phyloP scores from a whole-genome alignment of 768 basidiomycete genomes.

The Russula brevipes region DNA sequence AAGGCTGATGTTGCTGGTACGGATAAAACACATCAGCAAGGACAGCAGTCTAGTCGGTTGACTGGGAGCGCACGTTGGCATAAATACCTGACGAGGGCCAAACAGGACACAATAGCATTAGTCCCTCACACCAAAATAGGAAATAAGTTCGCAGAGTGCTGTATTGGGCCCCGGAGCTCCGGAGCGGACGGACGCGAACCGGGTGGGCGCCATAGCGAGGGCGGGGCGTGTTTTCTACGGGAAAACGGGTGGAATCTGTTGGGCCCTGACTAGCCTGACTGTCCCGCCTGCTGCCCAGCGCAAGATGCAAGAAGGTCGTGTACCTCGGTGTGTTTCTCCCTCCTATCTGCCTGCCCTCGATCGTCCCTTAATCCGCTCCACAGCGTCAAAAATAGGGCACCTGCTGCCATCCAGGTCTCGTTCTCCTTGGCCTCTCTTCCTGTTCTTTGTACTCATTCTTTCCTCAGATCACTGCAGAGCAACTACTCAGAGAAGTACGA shows the following conservation, averaged over 20 bases:
- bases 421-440: not conserved
- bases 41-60: slow-evolving; percentile 11
- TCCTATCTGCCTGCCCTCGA: not conserved
- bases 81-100: slow-evolving; percentile 18
- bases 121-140: slow-evolving; percentile 6
- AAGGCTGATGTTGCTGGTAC: slow-evolving; percentile 12
- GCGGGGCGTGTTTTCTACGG: not conserved
- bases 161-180: not conserved
- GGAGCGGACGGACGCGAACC: not conserved
- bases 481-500: slow-evolving; percentile 86
- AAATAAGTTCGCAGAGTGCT: slow-evolving; percentile 7
- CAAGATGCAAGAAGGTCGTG: slow-evolving; percentile 76
- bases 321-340: slow-evolving; percentile 51
- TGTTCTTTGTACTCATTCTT: slow-evolving; percentile 19
- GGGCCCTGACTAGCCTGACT: not conserved
- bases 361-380: slow-evolving; percentile 7
- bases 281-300: not conserved
- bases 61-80: slow-evolving; percentile 17
- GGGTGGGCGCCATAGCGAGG: not conserved
- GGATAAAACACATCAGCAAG: slow-evolving; percentile 26
- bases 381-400: slow-evolving; percentile 93
- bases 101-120: slow-evolving; percentile 24
- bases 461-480: slow-evolving; percentile 91
- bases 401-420: slow-evolving; percentile 84
- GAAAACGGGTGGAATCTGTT: not conserved